Percentiles rank a stretch among this genome's conserved stretches.
phyloP scores from a whole-genome alignment of 495 filamentous ascomycete species.

The Penicillium roqueforti region DNA sequence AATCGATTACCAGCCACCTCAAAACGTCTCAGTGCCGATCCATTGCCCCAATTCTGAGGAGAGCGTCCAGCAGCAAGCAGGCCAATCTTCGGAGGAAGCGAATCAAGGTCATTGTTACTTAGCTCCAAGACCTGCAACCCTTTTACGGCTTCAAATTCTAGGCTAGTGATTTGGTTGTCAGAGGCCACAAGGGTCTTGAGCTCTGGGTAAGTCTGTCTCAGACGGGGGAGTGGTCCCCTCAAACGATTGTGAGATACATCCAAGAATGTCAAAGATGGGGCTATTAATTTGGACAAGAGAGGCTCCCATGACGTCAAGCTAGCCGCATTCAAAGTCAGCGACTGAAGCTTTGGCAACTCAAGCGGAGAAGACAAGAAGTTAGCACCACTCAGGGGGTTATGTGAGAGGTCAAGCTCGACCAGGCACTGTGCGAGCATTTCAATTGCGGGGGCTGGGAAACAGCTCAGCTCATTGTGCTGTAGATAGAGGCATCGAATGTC shows the following conservation, averaged over 20 bases:
- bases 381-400: conserved; percentile 66
- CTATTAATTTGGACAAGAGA: conserved; percentile 58
- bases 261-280: conserved; percentile 67
- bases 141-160: conserved; percentile 67
- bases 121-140: conserved; percentile 75
- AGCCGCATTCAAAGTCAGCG: conserved; percentile 68
- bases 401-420: conserved; percentile 69
- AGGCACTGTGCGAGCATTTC: conserved; percentile 63
- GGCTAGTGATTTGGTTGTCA: conserved; percentile 69
- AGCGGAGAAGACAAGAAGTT: conserved; percentile 57
- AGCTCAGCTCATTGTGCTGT: conserved; percentile 68
- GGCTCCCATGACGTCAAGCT: conserved; percentile 61
- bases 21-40: conserved; percentile 44
- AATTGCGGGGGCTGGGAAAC: conserved; percentile 61
- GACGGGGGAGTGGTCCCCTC: conserved; percentile 54
- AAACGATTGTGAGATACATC: conserved; percentile 80
- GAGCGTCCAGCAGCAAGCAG: conserved; percentile 55
- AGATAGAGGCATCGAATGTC: conserved; percentile 59
- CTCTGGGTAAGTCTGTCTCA: conserved; percentile 57
- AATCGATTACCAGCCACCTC: conserved; percentile 79
- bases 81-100: conserved; percentile 73
- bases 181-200: conserved; percentile 63
- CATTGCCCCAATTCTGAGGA: conserved; percentile 34
- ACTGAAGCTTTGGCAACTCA: conserved; percentile 66
- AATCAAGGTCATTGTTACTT: conserved; percentile 74